phyloP scores from a whole-genome alignment of 2,329 filamentous ascomycete genomes.

The Ceratocystis colombiana region DNA sequence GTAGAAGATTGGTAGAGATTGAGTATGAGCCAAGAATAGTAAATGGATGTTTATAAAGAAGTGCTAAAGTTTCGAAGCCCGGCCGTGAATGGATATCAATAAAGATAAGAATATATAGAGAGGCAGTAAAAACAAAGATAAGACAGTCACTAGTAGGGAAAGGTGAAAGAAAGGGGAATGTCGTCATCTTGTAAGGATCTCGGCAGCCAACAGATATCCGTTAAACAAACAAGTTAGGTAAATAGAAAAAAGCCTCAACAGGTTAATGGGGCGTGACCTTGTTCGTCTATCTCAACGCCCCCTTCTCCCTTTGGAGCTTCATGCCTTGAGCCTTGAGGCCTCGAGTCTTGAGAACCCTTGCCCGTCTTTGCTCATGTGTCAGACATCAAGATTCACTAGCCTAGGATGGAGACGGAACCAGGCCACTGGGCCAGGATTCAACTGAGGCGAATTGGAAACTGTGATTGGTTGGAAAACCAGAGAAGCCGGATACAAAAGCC shows the following conservation, averaged over 20 bases:
- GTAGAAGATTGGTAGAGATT: not conserved
- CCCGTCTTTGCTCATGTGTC: not conserved
- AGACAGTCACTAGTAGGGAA: not conserved
- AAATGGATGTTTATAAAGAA: not conserved
- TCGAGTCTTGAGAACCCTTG: not conserved
- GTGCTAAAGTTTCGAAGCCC: not conserved
- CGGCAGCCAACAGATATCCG: not conserved
- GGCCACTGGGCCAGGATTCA: not conserved
- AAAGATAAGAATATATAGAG: not conserved
- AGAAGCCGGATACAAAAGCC: not conserved
- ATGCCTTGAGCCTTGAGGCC: not conserved
- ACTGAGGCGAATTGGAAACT: not conserved
- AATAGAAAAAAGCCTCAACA: not conserved
- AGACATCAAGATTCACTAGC: not conserved
- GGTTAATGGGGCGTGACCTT: not conserved
- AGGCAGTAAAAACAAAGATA: not conserved
- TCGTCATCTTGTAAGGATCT: not conserved
- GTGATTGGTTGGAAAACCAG: not conserved
- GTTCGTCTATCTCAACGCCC: not conserved
- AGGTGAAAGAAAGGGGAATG: not conserved
- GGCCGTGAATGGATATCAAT: not conserved
- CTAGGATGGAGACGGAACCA: not conserved
- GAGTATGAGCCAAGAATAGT: not conserved
- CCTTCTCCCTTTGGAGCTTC: not conserved
- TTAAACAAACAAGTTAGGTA: not conserved